phyloP scores from a whole-genome alignment of 1,284 basidiomycete species.

The Xerocomus nothofagi region DNA sequence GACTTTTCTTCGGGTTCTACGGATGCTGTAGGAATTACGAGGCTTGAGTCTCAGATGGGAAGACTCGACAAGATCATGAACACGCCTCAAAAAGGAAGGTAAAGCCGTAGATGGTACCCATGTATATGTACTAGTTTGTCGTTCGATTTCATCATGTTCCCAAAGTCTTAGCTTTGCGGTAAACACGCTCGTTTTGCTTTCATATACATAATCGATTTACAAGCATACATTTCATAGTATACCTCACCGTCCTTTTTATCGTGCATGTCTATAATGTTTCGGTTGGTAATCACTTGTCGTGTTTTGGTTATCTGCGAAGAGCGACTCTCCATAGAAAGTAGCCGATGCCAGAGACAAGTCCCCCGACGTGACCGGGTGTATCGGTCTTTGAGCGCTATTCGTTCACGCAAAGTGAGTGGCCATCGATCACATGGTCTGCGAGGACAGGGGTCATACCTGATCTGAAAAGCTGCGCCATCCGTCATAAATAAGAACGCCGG shows the following conservation, averaged over 20 bases:
- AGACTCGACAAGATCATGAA: slow-evolving; percentile 73
- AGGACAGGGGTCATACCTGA: slow-evolving; percentile 38
- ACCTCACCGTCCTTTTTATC: slow-evolving; percentile 12
- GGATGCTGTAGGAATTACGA: slow-evolving; percentile 51
- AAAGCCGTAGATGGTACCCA: slow-evolving; percentile 7
- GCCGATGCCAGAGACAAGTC: slow-evolving; percentile 66
- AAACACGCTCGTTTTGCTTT: slow-evolving; percentile 17
- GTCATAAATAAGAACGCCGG: slow-evolving; percentile 76
- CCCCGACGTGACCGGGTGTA: slow-evolving; percentile 79
- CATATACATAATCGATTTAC: slow-evolving; percentile 10
- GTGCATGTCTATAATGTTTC: slow-evolving; percentile 13
- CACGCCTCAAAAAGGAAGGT: slow-evolving; percentile 47
- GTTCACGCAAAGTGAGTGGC: slow-evolving; percentile 11
- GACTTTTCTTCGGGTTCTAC: slow-evolving; percentile 34
- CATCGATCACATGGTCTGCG: neutral
- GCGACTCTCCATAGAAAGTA: slow-evolving; percentile 50
- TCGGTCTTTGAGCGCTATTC: slow-evolving; percentile 52
- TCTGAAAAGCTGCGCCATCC: slow-evolving; percentile 48
- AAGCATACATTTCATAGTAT: slow-evolving; percentile 6
- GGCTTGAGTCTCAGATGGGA: slow-evolving; percentile 72
- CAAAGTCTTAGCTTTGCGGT: neutral
- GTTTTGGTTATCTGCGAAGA: slow-evolving; percentile 26
- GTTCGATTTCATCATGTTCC: neutral
- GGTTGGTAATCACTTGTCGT: neutral
- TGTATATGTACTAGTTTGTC: neutral